Percentiles rank a stretch among this genome's conserved stretches.
Conservation (phyloP, 73 alveolate species). For the Halteria grandinella region DNA sequence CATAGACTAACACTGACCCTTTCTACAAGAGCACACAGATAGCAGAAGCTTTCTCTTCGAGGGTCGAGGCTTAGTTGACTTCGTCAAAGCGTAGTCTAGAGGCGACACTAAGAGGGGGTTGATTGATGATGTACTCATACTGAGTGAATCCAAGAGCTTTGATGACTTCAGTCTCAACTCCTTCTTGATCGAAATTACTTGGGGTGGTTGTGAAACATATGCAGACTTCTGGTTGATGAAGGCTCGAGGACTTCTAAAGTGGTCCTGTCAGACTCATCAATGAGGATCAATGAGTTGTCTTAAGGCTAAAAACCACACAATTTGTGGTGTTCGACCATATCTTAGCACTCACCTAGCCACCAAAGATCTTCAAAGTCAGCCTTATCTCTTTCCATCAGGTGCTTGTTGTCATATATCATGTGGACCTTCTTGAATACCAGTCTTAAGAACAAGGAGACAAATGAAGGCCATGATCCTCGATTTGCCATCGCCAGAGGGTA, state of each 20-base stretch:
- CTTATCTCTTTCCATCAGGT: not conserved
- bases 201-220: slow-evolving; percentile 34
- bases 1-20: slow-evolving; percentile 22
- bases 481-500: slow-evolving; percentile 26
- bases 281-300: not conserved
- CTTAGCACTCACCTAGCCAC: not conserved
- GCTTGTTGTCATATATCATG: slow-evolving; percentile 2
- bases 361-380: not conserved
- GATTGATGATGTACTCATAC: not conserved
- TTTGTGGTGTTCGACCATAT: not conserved
- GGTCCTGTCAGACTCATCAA: slow-evolving; percentile 15
- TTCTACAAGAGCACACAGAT: not conserved
- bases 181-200: not conserved
- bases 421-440: slow-evolving; percentile 14
- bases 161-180: not conserved
- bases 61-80: not conserved
- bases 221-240: not conserved
- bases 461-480: not conserved
- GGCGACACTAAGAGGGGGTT: not conserved
- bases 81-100: not conserved
- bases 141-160: not conserved
- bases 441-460: not conserved
- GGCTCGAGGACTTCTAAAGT: not conserved
- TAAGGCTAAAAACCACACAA: not conserved
- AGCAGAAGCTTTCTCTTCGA: not conserved